Percentiles rank a stretch among this genome's conserved stretches.
Evolutionary conservation across 371 early-diverging fungal genomes (phyloP).

Genomic region (Mucor circinelloides): DNA sequence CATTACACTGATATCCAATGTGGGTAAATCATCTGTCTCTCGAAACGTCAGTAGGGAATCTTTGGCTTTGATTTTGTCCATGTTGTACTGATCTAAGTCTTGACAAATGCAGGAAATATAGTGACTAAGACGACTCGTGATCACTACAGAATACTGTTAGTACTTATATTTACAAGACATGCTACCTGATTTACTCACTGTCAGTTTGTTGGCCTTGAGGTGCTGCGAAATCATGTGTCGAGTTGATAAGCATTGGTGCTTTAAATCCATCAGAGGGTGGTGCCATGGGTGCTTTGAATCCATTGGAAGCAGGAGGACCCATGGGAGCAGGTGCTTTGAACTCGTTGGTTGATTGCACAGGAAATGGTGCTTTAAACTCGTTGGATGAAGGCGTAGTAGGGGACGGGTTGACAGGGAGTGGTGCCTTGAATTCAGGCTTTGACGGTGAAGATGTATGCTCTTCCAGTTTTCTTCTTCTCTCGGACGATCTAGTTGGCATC

Average conservation of each 20-base stretch:
- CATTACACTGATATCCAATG: constrained; percentile 20
- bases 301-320: neutral
- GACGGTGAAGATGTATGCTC: neutral
- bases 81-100: constrained; percentile 19
- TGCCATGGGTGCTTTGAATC: constrained; percentile 10
- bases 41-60: constrained; percentile 17
- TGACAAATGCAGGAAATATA: constrained; percentile 20
- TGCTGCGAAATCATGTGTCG: neutral
- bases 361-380: neutral
- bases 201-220: neutral
- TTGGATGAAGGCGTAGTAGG: neutral
- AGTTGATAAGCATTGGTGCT: neutral
- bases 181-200: constrained; percentile 1
- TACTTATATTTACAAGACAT: neutral
- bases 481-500: neutral
- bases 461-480: neutral
- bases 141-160: neutral
- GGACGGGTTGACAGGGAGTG: neutral
- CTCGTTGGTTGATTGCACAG: neutral
- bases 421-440: neutral
- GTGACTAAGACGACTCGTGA: constrained; percentile 14
- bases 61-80: neutral
- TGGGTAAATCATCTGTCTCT: constrained; percentile 14
- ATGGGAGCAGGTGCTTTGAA: constrained; percentile 1
- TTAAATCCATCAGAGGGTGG: neutral